Conservation (phyloP, 2,329 filamentous ascomycete genomes). For the Penicillium brasilianum region DNA sequence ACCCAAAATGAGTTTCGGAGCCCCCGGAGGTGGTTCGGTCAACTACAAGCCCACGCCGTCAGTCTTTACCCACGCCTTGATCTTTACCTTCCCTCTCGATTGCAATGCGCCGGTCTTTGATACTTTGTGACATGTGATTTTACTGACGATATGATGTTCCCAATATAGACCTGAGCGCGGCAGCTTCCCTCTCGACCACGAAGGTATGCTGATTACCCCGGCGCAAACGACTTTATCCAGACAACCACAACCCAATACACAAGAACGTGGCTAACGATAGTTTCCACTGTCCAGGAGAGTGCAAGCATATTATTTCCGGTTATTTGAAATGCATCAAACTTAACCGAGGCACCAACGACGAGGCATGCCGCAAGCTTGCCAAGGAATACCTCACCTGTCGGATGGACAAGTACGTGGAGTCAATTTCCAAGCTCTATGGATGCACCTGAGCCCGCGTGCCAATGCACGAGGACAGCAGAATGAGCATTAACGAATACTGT, state of each 20-base stretch:
- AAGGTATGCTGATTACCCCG: constrained; percentile 58
- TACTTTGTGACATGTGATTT: too few species aligned
- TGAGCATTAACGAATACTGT: neutral
- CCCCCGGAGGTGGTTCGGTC: constrained; percentile 68
- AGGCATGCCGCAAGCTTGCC: constrained; percentile 81
- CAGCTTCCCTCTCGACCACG: constrained; percentile 95
- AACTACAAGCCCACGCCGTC: constrained; percentile 73
- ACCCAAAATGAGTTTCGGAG: constrained; percentile 64
- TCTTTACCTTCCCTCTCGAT: constrained; percentile 8
- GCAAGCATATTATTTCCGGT: constrained; percentile 81
- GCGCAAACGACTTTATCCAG: neutral
- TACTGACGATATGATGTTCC: neutral
- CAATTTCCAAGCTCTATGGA: neutral
- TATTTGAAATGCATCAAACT: constrained; percentile 89
- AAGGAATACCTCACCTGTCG: constrained; percentile 89
- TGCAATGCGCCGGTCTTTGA: neutral
- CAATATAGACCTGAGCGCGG: constrained; percentile 77
- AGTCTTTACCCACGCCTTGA: constrained; percentile 39
- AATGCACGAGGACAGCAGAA: neutral
- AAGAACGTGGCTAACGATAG: constrained; percentile 9
- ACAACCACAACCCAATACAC: neutral
- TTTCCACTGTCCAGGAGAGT: constrained; percentile 69
- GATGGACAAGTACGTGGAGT: constrained; percentile 80
- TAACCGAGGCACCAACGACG: constrained; percentile 80
- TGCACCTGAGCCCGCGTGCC: neutral